Conservation (phyloP, 2,329 filamentous ascomycete species). For the Rhynchosporium agropyri region DNA sequence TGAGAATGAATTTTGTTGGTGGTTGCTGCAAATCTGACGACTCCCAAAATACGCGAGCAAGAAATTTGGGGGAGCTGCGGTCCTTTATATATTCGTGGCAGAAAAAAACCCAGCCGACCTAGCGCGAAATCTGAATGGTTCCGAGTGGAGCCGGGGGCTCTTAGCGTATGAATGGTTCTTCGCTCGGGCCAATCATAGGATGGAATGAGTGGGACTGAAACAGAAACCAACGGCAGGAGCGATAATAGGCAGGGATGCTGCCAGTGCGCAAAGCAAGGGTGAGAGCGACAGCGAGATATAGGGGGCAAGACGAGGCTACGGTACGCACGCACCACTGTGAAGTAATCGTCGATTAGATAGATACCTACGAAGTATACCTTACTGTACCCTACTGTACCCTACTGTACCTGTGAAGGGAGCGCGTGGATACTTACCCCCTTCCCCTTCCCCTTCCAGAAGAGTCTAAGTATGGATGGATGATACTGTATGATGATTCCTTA, state of each 20-base stretch:
- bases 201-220: neutral
- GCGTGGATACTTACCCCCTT: no score
- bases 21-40: slow-evolving; percentile 25
- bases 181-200: neutral
- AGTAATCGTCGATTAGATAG: no score
- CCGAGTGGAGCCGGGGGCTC: no score
- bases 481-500: no score
- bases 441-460: no score
- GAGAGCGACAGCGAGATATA: neutral
- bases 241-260: slow-evolving; percentile 6
- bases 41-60: slow-evolving; percentile 30
- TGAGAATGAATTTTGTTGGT: slow-evolving; percentile 13
- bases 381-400: no score
- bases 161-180: neutral
- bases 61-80: slow-evolving; percentile 24
- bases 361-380: no score
- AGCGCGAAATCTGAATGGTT: no score
- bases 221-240: slow-evolving; percentile 8
- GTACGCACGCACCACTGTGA: no score
- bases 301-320: neutral
- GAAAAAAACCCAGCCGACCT: neutral
- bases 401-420: no score
- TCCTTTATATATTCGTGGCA: slow-evolving; percentile 28
- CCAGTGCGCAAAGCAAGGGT: neutral
- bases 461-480: no score